Base-by-base conservation (phyloP, 805 yeast genomes). In the Lipomyces yamadae region DNA sequence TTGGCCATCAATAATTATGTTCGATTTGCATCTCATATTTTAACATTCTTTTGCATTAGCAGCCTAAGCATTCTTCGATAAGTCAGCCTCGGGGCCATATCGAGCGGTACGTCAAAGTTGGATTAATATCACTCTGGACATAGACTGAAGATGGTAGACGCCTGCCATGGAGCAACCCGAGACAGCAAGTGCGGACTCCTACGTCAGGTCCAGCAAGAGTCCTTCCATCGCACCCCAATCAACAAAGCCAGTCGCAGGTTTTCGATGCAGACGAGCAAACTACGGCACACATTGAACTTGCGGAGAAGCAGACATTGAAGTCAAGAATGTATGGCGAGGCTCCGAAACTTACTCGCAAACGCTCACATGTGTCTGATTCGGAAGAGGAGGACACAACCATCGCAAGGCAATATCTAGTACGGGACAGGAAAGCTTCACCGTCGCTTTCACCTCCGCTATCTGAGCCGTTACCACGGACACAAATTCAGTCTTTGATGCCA, bases 331-430 rank as follows among this genome's bases (percentile, higher is more conserved):
- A 42, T 18, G 15, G 3, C 24, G 8, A 15, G 15, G 5, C 29
- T 0, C 7, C 48, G n/a, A n/a, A 42, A n/a, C 48, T 15, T 42
- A 15, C 10, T 42, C 48, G 48, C 8, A 42, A 42, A 24, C 48
- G 48, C 6, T 42, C 48, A n/a, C 48, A 42, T n/a, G 48, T 42
- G 48, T 42, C 48, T 11, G 48, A 42, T 42, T 42, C 48, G n/a
- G 48, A 42, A 15, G 48, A 42, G 48, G 48, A 42, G n/a, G 48
- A 42, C 24, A 24, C 24, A 24, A 42, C 8, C n/a, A n/a, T 42
- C 48, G 24, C 1, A 18, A n/a, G n/a, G 8, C 48, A 42, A 15
- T 42, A 4, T n/a, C 3, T 42, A 5, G 5, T 42, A 42, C 15
- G 8, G n/a, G 48, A 3, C 10, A 15, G 48, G 18, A 5, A 2